Percentiles rank a stretch among this genome's conserved stretches.
These are phyloP conservation scores for Raphidocelis subcapitata DNA, from an alignment of 139 green algal genomes.

Conservation along the genomic window DNA sequence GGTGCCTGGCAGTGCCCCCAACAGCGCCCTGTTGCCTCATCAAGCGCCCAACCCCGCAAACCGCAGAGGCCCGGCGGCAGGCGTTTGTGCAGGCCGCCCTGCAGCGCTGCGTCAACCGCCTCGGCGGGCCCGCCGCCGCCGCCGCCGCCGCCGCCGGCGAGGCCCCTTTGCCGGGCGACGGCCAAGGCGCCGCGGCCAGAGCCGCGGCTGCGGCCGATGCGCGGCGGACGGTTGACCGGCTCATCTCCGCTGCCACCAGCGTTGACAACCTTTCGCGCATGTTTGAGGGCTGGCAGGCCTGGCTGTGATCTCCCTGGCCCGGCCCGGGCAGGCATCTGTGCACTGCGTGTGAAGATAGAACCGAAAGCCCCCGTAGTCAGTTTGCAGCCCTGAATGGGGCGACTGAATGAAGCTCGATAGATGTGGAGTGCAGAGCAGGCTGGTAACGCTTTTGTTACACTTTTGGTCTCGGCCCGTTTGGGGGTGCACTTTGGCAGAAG, in stretches of 20 bases:
- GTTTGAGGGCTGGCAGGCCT: slow-evolving; percentile 89
- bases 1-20: too few species aligned
- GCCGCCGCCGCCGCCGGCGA: too few species aligned
- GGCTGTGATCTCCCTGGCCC: too few species aligned
- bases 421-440: too few species aligned
- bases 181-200: neutral
- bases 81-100: slow-evolving; percentile 40
- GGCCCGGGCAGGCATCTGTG: too few species aligned
- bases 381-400: too few species aligned
- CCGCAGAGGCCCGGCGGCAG: slow-evolving; percentile 19
- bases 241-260: slow-evolving; percentile 65
- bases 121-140: slow-evolving; percentile 4
- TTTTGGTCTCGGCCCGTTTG: too few species aligned
- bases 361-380: too few species aligned
- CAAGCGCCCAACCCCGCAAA: neutral
- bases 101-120: slow-evolving; percentile 36
- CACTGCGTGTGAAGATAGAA: too few species aligned
- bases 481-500: too few species aligned
- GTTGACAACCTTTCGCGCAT: slow-evolving; percentile 67
- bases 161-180: neutral
- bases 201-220: neutral
- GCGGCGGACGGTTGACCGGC: slow-evolving; percentile 31
- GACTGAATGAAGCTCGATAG: too few species aligned
- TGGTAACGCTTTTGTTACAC: too few species aligned
- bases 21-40: neutral